A percentile compares a stretch with the other conserved stretches of the same genome.
Conservation (phyloP, 1,284 basidiomycete species). For the Fomitopsis betulina region DNA sequence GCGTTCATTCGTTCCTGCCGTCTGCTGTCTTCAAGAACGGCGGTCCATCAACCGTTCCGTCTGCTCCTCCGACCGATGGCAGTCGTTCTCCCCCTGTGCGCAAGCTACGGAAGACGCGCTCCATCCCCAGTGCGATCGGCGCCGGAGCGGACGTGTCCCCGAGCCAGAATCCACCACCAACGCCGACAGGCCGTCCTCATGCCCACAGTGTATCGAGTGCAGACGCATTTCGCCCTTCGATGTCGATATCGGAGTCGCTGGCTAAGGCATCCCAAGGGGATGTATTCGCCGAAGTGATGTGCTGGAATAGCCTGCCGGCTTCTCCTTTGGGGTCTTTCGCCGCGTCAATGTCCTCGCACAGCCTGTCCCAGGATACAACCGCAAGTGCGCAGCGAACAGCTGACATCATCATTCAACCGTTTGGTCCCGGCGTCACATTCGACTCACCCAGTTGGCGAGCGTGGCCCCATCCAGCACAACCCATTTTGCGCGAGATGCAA, state of each 20-base stretch:
- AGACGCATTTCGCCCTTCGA: constrained; percentile 45
- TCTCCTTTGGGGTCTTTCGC: constrained; percentile 31
- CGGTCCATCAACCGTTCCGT: constrained; percentile 20
- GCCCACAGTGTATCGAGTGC: constrained; percentile 75
- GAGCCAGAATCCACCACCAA: constrained; percentile 20
- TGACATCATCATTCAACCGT: constrained; percentile 46
- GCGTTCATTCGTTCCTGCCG: constrained; percentile 58
- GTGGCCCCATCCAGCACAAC: constrained; percentile 37
- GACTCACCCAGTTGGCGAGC: constrained; percentile 48
- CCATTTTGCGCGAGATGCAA: constrained; percentile 68
- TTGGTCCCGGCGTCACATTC: constrained; percentile 59
- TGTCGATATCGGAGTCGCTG: constrained; percentile 3
- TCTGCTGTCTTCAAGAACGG: constrained; percentile 46
- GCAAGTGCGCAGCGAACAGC: constrained; percentile 7
- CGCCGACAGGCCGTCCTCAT: constrained; percentile 53
- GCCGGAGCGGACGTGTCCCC: constrained; percentile 6
- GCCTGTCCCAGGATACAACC: constrained; percentile 11
- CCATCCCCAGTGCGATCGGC: constrained; percentile 48
- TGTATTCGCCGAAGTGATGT: constrained; percentile 63
- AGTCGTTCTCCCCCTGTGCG: constrained; percentile 33
- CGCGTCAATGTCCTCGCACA: constrained; percentile 22
- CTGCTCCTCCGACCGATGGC: constrained; percentile 20
- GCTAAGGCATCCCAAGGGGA: constrained; percentile 36
- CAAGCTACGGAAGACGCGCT: constrained; percentile 63
- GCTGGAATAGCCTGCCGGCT: constrained; percentile 40